Conservation (phyloP, 1,284 basidiomycete genomes). For the Ceratobasidium papillatum region DNA sequence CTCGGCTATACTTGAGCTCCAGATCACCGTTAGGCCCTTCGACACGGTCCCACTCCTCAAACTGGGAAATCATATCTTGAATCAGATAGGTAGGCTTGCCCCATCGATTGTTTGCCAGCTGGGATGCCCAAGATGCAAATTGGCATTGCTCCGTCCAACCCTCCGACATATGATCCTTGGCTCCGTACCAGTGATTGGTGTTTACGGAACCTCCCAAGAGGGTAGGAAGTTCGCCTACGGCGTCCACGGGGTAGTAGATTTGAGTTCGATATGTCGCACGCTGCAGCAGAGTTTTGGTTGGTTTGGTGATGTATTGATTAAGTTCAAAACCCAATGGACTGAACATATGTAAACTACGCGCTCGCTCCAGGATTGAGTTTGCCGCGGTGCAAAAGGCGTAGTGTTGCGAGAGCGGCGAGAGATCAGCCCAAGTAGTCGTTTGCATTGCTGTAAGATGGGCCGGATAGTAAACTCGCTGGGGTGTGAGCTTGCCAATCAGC, state of each 20-base stretch:
- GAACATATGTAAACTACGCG: slow-evolving; percentile 1
- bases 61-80: no score
- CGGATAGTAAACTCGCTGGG: slow-evolving; percentile 55
- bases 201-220: no score
- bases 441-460: slow-evolving; percentile 55
- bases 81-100: no score
- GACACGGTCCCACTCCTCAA: no score
- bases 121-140: no score
- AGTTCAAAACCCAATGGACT: neutral
- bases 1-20: no score
- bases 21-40: no score
- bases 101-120: no score
- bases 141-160: no score
- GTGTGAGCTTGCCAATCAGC: slow-evolving; percentile 53
- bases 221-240: neutral
- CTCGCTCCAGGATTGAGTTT: neutral
- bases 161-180: no score
- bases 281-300: neutral
- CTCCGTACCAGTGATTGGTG: no score
- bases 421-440: slow-evolving; percentile 52
- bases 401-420: slow-evolving; percentile 53
- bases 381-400: slow-evolving; percentile 46
- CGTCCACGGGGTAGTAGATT: slow-evolving; percentile 4
- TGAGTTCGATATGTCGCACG: neutral
- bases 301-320: neutral